Evolutionary conservation across 495 filamentous ascomycete genomes (phyloP).

Genomic region (Stereocaulon alpinum): DNA sequence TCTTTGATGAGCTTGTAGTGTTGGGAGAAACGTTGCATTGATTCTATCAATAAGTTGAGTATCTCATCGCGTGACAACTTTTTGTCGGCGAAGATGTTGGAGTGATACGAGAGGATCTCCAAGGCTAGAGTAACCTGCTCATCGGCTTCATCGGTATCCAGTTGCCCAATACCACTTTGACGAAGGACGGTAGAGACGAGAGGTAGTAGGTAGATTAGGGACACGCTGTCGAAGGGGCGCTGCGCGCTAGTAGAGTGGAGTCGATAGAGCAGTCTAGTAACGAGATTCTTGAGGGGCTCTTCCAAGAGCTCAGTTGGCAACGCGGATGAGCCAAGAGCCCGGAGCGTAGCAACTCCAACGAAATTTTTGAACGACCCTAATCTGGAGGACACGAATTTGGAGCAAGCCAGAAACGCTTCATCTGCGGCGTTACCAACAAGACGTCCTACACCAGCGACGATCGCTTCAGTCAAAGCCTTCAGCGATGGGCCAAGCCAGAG

Average conservation of each 20-base stretch:
- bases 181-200: constrained; percentile 64
- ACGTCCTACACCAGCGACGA: constrained; percentile 68
- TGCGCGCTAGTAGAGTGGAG: constrained; percentile 86
- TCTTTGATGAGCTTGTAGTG: constrained; percentile 94
- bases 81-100: constrained; percentile 57
- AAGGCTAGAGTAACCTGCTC: constrained; percentile 85
- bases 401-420: constrained; percentile 63
- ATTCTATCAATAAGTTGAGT: constrained; percentile 54
- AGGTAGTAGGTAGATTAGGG: constrained; percentile 77
- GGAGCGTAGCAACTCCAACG: constrained; percentile 75
- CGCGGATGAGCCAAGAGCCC: constrained; percentile 61
- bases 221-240: constrained; percentile 75
- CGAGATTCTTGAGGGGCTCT: constrained; percentile 75
- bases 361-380: constrained; percentile 68
- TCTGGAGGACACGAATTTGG: constrained; percentile 62
- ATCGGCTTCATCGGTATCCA: constrained; percentile 55
- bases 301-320: constrained; percentile 59
- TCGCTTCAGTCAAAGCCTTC: constrained; percentile 54
- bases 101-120: constrained; percentile 86
- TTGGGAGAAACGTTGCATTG: constrained; percentile 82
- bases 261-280: constrained; percentile 83
- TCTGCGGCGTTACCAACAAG: constrained; percentile 73
- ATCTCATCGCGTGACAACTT: constrained; percentile 67
- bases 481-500: constrained; percentile 79
- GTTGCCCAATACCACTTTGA: constrained; percentile 64